Evolutionary conservation across 352 stramenopile species (phyloP).

Genomic region (Phytophthora cactorum): DNA sequence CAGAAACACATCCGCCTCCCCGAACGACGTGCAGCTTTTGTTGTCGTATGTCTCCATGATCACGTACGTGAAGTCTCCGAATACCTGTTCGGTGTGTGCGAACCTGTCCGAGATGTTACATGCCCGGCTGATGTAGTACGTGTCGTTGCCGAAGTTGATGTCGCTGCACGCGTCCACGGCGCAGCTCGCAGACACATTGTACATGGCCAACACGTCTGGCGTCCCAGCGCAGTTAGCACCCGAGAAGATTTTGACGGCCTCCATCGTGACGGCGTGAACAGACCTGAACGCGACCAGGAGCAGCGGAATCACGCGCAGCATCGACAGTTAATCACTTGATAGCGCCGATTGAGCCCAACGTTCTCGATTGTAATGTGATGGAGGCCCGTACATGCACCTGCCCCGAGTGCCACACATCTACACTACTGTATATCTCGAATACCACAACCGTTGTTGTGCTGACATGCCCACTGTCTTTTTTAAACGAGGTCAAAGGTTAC

Average conservation of each 20-base stretch:
- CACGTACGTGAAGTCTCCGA: constrained; percentile 26
- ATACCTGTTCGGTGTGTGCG: constrained; percentile 9
- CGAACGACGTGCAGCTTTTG: constrained; percentile 13
- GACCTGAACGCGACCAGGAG: constrained; percentile 1
- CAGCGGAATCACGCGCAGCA: not conserved
- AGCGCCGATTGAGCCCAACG: no score
- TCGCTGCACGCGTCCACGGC: constrained; percentile 9
- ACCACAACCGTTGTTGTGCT: no score
- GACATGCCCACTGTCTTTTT: no score
- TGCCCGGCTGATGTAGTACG: constrained; percentile 12
- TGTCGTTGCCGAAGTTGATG: constrained; percentile 22
- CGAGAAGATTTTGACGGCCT: constrained; percentile 22
- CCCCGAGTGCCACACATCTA: no score
- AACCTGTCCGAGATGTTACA: constrained; percentile 28
- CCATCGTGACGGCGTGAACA: constrained; percentile 5
- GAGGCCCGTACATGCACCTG: no score
- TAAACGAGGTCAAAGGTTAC: no score
- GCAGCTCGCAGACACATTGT: constrained; percentile 7
- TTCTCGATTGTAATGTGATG: no score
- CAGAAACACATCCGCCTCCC: constrained; percentile 17
- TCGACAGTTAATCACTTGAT: no score
- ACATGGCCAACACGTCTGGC: constrained; percentile 22
- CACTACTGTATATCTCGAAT: no score
- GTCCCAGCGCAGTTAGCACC: constrained; percentile 25
- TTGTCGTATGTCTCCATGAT: constrained; percentile 29